Conservation (phyloP, 1,284 basidiomycete species). For the Cryptococcus depauperatus region DNA sequence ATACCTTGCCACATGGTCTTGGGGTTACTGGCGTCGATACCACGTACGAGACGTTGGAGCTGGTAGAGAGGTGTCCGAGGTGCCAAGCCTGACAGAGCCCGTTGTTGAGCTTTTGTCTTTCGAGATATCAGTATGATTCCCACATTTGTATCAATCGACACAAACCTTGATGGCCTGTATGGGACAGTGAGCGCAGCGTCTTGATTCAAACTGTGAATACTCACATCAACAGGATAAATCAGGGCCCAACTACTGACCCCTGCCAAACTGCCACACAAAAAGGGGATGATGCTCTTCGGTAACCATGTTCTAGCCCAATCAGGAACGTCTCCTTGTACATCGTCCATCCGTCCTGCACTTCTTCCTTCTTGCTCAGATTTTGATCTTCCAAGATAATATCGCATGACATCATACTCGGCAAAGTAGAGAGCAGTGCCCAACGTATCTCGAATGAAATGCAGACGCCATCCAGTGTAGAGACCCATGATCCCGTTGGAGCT, state of each 20-base stretch:
- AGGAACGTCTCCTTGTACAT: conserved; percentile 36
- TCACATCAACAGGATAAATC: conserved; percentile 46
- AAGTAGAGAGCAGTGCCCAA: conserved; percentile 44
- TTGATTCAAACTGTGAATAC: conserved; percentile 8
- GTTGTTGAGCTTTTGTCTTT: conserved; percentile 44
- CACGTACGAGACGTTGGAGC: conserved; percentile 39
- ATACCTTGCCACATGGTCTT: conserved; percentile 41
- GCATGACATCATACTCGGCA: conserved; percentile 45
- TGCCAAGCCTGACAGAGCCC: conserved; percentile 36
- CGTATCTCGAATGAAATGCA: conserved; percentile 43
- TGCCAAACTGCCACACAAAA: conserved; percentile 42
- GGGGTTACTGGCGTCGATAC: conserved; percentile 35
- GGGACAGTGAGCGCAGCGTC: not conserved
- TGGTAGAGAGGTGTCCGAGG: conserved; percentile 36
- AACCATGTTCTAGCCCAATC: conserved; percentile 40
- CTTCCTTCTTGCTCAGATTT: conserved; percentile 10
- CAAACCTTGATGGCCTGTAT: conserved; percentile 39
- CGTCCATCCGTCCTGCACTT: conserved; percentile 9
- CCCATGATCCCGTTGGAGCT: conserved; percentile 25
- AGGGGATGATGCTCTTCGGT: conserved; percentile 37
- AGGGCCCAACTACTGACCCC: conserved; percentile 45
- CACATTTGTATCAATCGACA: not conserved
- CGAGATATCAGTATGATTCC: not conserved
- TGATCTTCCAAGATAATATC: conserved; percentile 33
- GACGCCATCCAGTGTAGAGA: conserved; percentile 39